Base-by-base conservation (phyloP, 2,329 filamentous ascomycete species). In the Colletotrichum sp. region DNA sequence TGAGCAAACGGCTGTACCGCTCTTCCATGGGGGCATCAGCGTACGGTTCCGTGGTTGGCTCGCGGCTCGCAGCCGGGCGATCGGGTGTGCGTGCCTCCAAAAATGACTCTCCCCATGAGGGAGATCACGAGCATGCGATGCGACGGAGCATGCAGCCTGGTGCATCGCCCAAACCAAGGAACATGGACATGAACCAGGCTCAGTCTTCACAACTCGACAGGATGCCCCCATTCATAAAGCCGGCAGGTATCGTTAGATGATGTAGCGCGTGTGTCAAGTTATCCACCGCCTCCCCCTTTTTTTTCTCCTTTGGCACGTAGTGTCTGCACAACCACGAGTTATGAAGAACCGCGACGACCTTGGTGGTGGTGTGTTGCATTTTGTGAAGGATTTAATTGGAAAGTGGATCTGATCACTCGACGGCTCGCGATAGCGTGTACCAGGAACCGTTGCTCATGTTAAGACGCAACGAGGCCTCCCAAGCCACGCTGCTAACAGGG, bases 351-450 rank as follows among this genome's bases (percentile, higher is more conserved):
- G 28, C 16, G 26, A 32, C 36, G 58, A 61, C 32, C 16, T 59
- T 52, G 34, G 58, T 26, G 34, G 48, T 62, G 66, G 59, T 76
- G 74, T 76, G 74, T 73, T 73, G 69, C 69, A 66, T 65, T 69
- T 69, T 65, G 66, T 71, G 74, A 69, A 76, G 66, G 65, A 62
- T 74, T 66, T 62, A 32, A 76, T 74, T 74, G 52, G 64, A 66
- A 70, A 74, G 74, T 74, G 74, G 74, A 48, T 74, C 65, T 34
- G 30, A 74, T 52, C 71, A 74, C 70, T 67, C 67, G 18, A 10
- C n/a, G 30, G 69, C 36, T 68, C 21, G 32, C 56, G 14, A 74
- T 52, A 34, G n/a, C 32, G 32, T 55, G 74, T 74, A 74, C 71
- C 9, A 7, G 12, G 12, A 18, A 76, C 48, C 12, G 18, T n/a